phyloP scores from a whole-genome alignment of 1,284 basidiomycete genomes.

The Coniferiporia weirii region DNA sequence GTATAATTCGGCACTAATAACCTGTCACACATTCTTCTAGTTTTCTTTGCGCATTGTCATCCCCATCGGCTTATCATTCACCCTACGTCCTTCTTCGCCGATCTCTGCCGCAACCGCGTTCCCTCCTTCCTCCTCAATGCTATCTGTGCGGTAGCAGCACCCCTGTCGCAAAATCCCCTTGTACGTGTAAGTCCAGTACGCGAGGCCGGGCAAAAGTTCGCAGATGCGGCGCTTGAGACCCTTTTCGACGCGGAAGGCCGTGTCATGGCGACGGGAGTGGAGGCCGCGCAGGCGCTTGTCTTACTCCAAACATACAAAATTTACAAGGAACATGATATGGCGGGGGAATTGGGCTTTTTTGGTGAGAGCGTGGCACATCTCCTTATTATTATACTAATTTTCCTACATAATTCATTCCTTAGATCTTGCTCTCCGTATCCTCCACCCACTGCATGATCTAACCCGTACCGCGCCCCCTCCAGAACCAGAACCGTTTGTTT shows the following conservation, averaged over 20 bases:
- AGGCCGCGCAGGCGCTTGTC: conserved; percentile 66
- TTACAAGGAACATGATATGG: conserved; percentile 26
- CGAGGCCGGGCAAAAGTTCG: conserved; percentile 64
- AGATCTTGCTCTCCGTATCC: conserved; percentile 52
- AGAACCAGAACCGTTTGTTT: conserved; percentile 44
- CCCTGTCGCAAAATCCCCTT: conserved; percentile 61
- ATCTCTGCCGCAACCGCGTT: conserved; percentile 56
- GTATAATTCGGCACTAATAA: neutral
- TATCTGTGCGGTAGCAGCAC: conserved; percentile 70
- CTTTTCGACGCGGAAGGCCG: conserved; percentile 66
- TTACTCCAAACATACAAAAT: conserved; percentile 54
- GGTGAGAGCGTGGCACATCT: conserved; percentile 23
- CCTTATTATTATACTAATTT: neutral
- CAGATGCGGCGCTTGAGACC: conserved; percentile 56
- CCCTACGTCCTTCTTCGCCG: conserved; percentile 64
- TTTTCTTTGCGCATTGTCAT: conserved; percentile 77
- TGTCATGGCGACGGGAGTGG: conserved; percentile 50
- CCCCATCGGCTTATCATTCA: conserved; percentile 70
- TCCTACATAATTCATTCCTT: neutral
- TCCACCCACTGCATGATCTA: conserved; percentile 53
- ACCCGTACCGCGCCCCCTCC: conserved; percentile 23
- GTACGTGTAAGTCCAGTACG: conserved; percentile 53
- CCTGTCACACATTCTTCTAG: conserved; percentile 31
- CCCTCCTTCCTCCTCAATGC: conserved; percentile 65
- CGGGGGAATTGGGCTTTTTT: conserved; percentile 32